A percentile compares a stretch with the other conserved stretches of the same genome.
Evolutionary conservation across 2,329 filamentous ascomycete genomes (phyloP).

Genomic region (Hypoxylon sp.): DNA sequence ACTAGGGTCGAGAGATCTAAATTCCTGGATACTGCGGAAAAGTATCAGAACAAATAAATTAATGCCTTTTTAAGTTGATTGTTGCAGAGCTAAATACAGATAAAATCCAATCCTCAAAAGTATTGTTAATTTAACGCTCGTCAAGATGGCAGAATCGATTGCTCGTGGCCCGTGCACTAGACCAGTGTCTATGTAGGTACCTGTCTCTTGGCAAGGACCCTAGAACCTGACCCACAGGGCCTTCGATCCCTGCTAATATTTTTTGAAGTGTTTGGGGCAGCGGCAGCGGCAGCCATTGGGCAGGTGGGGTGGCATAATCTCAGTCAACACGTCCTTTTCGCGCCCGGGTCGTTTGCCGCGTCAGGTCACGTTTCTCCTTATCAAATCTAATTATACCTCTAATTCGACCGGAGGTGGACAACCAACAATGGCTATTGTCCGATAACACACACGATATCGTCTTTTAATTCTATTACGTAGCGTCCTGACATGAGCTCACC

Average conservation of each 20-base stretch:
- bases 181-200: not conserved
- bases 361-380: constrained; percentile 30
- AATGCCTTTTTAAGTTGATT: too few species aligned
- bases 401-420: not conserved
- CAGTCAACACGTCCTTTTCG: constrained; percentile 15
- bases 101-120: too few species aligned
- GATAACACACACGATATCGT: constrained; percentile 14
- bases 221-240: constrained; percentile 1
- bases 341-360: constrained; percentile 23
- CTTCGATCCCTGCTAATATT: not conserved
- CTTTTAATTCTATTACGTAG: constrained; percentile 10
- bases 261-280: not conserved
- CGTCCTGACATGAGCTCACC: constrained; percentile 13
- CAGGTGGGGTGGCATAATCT: constrained; percentile 3
- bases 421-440: constrained; percentile 30
- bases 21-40: not conserved
- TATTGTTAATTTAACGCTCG: too few species aligned
- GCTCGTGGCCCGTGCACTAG: not conserved
- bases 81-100: too few species aligned
- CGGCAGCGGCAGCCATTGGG: too few species aligned
- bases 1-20: not conserved
- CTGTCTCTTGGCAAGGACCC: not conserved
- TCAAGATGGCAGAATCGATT: not conserved
- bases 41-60: not conserved
- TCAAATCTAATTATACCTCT: constrained; percentile 11